Conservation (phyloP, 129 eudicot genomes). For the Arctium minus region DNA sequence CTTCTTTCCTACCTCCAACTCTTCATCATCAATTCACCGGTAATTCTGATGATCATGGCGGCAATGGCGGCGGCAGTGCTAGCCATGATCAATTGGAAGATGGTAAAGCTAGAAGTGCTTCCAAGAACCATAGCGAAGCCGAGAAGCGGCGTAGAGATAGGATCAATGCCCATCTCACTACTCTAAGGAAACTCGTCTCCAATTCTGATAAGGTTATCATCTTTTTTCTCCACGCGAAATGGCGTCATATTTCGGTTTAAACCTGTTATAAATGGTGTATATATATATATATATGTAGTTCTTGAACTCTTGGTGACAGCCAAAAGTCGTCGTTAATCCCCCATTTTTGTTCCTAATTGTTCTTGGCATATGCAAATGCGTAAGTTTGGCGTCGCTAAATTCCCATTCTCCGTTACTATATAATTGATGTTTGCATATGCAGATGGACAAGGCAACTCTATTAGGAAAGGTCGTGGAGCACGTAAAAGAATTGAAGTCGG, state of each 20-base stretch:
- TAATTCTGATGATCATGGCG: slow-evolving; percentile 14
- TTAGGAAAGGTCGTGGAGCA: slow-evolving; percentile 66
- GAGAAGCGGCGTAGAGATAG: slow-evolving; percentile 92
- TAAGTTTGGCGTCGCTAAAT: neutral
- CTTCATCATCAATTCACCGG: slow-evolving; percentile 10
- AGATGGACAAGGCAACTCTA: slow-evolving; percentile 93
- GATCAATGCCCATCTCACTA: slow-evolving; percentile 81
- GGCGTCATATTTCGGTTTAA: neutral
- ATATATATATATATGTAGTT: neutral
- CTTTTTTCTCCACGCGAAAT: neutral
- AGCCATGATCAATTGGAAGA: slow-evolving; percentile 26
- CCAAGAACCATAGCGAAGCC: slow-evolving; percentile 90
- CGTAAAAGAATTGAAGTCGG: slow-evolving; percentile 45
- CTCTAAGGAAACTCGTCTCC: slow-evolving; percentile 69
- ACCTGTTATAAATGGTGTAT: neutral
- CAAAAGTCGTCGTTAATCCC: neutral
- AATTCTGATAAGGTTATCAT: slow-evolving; percentile 62
- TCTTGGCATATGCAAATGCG: neutral
- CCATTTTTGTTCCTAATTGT: neutral
- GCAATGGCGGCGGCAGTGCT: neutral
- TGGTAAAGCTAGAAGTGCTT: slow-evolving; percentile 37
- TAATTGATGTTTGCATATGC: slow-evolving; percentile 4
- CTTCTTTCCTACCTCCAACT: slow-evolving; percentile 9
- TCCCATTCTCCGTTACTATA: neutral
- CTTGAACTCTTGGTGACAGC: neutral